Base-by-base conservation (phyloP, 768 basidiomycete species). In the Clitopilus hobsonii region DNA sequence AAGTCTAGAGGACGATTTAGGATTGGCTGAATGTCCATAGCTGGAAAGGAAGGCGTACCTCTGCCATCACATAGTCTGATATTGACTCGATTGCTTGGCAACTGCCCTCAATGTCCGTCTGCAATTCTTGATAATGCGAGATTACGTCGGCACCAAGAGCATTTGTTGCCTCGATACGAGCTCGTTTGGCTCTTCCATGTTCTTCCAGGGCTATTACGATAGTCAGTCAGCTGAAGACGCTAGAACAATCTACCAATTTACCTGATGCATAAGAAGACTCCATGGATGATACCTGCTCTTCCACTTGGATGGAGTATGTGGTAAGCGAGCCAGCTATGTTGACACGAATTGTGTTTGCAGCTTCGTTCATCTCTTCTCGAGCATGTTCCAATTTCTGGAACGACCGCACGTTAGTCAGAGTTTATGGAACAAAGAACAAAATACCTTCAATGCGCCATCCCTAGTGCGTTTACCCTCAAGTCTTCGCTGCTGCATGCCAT, bases 381-480 rank as follows among this genome's bases (percentile, higher is more conserved):
- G 30, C 27, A 24, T 32, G 24, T 5, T 27, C 26, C 61, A n/a
- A 67, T 62, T 53, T 74, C 76, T 22, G 74, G 67, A 16, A 69
- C 70, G 51, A 58, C 68, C 38, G 79, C 58, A 11, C 69, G 64
- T 38, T 26, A 36, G 54, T 58, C 61, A 7, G 52, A 50, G 22
- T 13, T 25, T n/a, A 38, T 20, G 14, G 23, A 20, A 51, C 24
- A 49, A 18, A 16, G 14, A 26, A 7, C n/a, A 24, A 23, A 63
- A 53, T 63, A 84, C 88, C 80, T 88, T 85, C 25, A 82, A 61
- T 3, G 80, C 77, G 6, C 77, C 80, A 58, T 88, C 85, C 29
- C 80, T 76, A 7, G 76, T 73, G 48, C 81, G 73, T 66, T 81
- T 82, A 7, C 74, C 74, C 54, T 88, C 80, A 18, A 67, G 73